Percentiles rank a stretch among this genome's conserved stretches.
These are phyloP conservation scores for Chaetomium sp. DNA, from an alignment of 2,329 filamentous ascomycete species.

Conservation along the genomic window DNA sequence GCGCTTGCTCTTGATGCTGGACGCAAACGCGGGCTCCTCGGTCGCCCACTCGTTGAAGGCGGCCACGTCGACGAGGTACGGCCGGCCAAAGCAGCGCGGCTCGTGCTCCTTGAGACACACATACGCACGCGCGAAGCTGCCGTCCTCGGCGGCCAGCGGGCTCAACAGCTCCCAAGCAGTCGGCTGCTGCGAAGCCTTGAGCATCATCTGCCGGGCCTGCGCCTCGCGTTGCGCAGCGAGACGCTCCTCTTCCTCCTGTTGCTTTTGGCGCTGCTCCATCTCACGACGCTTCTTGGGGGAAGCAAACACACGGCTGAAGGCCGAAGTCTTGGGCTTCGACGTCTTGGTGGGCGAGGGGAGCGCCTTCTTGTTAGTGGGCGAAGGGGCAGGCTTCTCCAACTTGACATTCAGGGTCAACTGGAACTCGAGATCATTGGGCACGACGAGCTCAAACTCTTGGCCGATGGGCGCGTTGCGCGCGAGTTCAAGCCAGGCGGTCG, in stretches of 20 bases:
- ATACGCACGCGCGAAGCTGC: conserved; percentile 90
- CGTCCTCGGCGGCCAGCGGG: conserved; percentile 80
- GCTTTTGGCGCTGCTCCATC: conserved; percentile 72
- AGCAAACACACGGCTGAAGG: conserved; percentile 86
- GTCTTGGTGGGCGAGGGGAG: conserved; percentile 56
- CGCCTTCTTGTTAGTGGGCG: conserved; percentile 32
- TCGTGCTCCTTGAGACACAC: conserved; percentile 93
- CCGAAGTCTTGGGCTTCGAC: conserved; percentile 68
- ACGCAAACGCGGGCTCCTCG: conserved; percentile 70
- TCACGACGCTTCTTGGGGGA: conserved; percentile 97
- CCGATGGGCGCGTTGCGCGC: conserved; percentile 89
- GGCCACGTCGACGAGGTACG: conserved; percentile 79
- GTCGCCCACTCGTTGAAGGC: conserved; percentile 99
- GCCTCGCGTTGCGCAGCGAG: conserved; percentile 59
- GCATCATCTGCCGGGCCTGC: conserved; percentile 54
- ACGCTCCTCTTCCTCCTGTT: conserved; percentile 78
- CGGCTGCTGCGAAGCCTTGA: conserved; percentile 47
- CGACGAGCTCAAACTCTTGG: conserved; percentile 96
- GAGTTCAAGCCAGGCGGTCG: conserved; percentile 89
- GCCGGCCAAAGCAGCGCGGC: conserved; percentile 77
- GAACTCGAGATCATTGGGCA: conserved; percentile 97
- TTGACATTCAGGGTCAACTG: conserved; percentile 96
- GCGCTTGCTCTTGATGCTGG: conserved; percentile 92
- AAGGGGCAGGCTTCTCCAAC: conserved; percentile 66
- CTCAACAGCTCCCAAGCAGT: conserved; percentile 83